These are phyloP conservation scores for Chaetomiaceae sp. DNA, from an alignment of 2,329 filamentous ascomycete species.

Conservation along the genomic window DNA sequence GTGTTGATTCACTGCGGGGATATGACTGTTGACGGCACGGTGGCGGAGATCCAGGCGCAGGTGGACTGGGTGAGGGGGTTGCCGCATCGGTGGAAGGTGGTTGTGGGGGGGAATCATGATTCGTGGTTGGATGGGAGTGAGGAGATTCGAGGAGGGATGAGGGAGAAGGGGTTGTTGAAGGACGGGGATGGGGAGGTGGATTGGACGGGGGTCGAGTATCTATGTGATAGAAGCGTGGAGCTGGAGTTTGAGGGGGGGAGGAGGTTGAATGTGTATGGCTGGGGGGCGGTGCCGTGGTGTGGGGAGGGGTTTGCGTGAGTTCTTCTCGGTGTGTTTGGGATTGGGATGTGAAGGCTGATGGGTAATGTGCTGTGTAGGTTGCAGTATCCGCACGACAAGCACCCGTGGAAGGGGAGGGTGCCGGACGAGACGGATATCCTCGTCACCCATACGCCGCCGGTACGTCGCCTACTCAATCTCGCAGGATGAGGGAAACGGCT, in stretches of 20 bases:
- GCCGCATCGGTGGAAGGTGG: constrained; percentile 61
- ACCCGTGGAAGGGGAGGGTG: constrained; percentile 70
- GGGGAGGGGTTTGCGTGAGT: constrained; percentile 60
- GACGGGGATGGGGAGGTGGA: constrained; percentile 51
- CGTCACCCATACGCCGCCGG: constrained; percentile 75
- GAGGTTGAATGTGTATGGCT: constrained; percentile 69
- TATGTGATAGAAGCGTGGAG: constrained; percentile 64
- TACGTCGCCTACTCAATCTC: constrained; percentile 29
- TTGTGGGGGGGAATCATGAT: constrained; percentile 87
- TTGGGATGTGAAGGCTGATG: not conserved
- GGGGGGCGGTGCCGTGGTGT: constrained; percentile 72
- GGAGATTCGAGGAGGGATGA: constrained; percentile 51
- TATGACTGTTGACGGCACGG: constrained; percentile 68
- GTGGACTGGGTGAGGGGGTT: constrained; percentile 75
- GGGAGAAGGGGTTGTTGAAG: constrained; percentile 49
- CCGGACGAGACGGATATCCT: constrained; percentile 72
- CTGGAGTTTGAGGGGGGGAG: constrained; percentile 59
- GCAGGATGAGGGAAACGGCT: not conserved
- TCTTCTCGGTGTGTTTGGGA: not conserved
- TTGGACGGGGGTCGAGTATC: constrained; percentile 67
- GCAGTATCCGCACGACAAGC: constrained; percentile 61
- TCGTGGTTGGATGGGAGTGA: constrained; percentile 72
- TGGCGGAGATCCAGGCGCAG: constrained; percentile 71
- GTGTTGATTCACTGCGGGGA: constrained; percentile 89
- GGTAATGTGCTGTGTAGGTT: constrained; percentile 47